A percentile compares a stretch with the other conserved stretches of the same genome.
Evolutionary conservation across 2,329 filamentous ascomycete species (phyloP).

Genomic region (Ceratocystis huliohia): DNA sequence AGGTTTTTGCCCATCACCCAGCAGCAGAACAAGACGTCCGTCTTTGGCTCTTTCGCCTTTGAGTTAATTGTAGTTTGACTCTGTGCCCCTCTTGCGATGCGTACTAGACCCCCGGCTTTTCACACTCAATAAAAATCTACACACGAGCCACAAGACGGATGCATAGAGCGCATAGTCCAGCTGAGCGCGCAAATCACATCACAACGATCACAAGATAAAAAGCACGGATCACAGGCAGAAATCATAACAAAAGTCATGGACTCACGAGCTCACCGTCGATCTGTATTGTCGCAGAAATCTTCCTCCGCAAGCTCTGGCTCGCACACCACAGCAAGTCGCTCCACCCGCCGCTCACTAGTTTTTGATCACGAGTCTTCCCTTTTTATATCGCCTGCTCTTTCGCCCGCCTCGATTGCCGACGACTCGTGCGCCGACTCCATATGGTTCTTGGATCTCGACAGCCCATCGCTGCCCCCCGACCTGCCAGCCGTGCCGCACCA

Average conservation of each 20-base stretch:
- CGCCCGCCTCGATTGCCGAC: conserved; percentile 8
- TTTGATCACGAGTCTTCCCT: conserved; percentile 21
- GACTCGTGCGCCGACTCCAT: conserved; percentile 13
- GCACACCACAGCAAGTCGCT: background rate
- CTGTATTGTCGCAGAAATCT: conserved; percentile 18
- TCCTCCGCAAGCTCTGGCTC: conserved; percentile 15
- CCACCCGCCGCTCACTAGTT: conserved; percentile 14
- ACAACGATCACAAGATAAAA: background rate
- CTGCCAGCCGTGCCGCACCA: background rate
- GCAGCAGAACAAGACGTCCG: background rate
- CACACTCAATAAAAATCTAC: background rate
- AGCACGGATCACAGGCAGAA: conserved; percentile 1
- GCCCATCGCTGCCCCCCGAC: background rate
- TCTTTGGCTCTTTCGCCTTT: background rate
- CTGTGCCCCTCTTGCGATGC: background rate
- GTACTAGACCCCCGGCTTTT: background rate
- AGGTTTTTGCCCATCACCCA: background rate
- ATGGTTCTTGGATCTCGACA: conserved; percentile 17
- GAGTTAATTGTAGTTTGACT: background rate
- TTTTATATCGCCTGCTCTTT: conserved; percentile 20
- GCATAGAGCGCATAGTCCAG: conserved; percentile 6
- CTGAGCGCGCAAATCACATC: conserved; percentile 5
- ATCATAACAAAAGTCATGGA: conserved; percentile 5
- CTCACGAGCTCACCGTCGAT: conserved; percentile 11
- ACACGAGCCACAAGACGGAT: background rate